Evolutionary conservation across 2,329 filamentous ascomycete genomes (phyloP), one percentile per base, ranked within the genome.

Genomic region (Apiospora marii): DNA sequence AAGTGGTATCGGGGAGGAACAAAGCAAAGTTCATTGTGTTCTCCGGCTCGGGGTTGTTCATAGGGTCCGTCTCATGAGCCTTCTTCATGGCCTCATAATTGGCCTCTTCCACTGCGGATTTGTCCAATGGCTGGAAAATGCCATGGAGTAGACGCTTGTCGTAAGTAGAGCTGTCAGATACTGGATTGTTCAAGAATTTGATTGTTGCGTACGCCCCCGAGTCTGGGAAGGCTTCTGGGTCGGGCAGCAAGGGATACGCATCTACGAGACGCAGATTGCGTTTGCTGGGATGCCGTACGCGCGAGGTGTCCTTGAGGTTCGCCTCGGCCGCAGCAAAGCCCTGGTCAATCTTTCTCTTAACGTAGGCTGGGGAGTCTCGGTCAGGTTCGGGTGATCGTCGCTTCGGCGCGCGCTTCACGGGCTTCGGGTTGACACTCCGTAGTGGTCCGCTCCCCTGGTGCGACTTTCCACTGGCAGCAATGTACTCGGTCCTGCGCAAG

Each of bases 401-500:
- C 77, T 87, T 87, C 72, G 82, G 79, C 37, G 83, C 79, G 27
- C 84, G 85, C 75, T 83, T 84, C 30, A 80, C 79, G 78, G 79
- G 77, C 14, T 78, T 77, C 76, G 85, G 81, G 49, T 87, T 84
- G 69, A 88, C 82, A 43, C 85, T 85, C 74, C 88, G 87, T 4
- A 89, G 87, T 37, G 87, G 87, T 86, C 87, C 0, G 87, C 86
- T 69, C 27, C 89, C 87, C 72, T 84, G 83, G 44, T 82, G 82
- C 24, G 79, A 80, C 79, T 90, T 90, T 7, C 85, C 80, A 43
- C 84, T 85, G 30, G 85, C 84, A 4, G 93, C 94, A 79, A 98
- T 98, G 84, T 98, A 98, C 83, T 99, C 96, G 72, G 96, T 98
- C 79, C 96, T 91, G 72, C 96, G 94, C 77, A 99, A 89, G 88